phyloP scores from a whole-genome alignment of 2,329 filamentous ascomycete genomes.

The Pseudomassariella vexata region DNA sequence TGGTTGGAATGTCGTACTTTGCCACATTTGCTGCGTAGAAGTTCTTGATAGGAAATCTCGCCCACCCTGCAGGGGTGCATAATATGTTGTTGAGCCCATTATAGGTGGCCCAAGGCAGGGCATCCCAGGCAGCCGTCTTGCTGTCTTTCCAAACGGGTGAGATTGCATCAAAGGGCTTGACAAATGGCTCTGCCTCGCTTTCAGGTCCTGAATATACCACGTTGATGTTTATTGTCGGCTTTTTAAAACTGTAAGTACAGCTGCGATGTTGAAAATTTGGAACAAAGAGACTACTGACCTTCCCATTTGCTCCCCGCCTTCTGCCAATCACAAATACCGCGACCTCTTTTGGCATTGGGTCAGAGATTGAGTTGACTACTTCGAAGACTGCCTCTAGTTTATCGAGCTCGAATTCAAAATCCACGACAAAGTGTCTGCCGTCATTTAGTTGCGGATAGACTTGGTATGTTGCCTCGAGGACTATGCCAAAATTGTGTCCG shows the following conservation, averaged over 20 bases:
- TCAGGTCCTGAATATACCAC: neutral
- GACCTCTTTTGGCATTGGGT: neutral
- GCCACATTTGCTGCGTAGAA: neutral
- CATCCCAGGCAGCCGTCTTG: slow-evolving; percentile 1
- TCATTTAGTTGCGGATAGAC: neutral
- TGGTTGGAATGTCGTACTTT: neutral
- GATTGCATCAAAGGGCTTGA: neutral
- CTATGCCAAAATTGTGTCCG: slow-evolving; percentile 1
- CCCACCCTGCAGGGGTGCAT: neutral
- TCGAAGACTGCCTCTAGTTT: neutral
- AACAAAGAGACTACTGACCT: too few relatives aligned
- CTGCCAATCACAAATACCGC: neutral
- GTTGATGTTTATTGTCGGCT: slow-evolving; percentile 1
- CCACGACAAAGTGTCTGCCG: neutral
- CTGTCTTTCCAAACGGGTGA: neutral
- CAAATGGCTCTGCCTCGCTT: neutral
- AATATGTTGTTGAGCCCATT: neutral
- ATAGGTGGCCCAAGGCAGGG: slow-evolving; percentile 1
- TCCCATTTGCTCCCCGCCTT: neutral
- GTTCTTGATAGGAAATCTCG: too few relatives aligned
- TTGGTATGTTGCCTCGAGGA: neutral
- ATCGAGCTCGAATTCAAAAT: neutral
- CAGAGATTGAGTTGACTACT: neutral
- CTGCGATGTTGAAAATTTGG: too few relatives aligned
- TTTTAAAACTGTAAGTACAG: too few relatives aligned